These are phyloP conservation scores for Deuterostichococcus epilithicus DNA, from an alignment of 139 green algal species.

Conservation along the genomic window DNA sequence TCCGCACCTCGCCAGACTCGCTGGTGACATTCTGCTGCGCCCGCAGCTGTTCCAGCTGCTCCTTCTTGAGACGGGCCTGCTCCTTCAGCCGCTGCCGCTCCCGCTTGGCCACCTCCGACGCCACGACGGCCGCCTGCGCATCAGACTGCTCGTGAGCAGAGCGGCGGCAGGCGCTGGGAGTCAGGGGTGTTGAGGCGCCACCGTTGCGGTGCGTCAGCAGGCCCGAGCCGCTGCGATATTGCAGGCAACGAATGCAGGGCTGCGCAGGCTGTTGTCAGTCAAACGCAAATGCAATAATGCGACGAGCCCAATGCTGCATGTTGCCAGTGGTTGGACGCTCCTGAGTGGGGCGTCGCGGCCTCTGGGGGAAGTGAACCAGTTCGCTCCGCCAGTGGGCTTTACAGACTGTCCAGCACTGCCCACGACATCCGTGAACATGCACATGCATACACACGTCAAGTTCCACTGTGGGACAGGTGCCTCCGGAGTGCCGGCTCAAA, in stretches of 20 bases:
- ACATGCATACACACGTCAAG: not conserved
- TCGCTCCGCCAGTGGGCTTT: not conserved
- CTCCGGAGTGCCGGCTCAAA: too few relatives aligned
- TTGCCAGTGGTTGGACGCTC: too few relatives aligned
- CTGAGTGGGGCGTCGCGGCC: too few relatives aligned
- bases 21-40: conserved; percentile 70
- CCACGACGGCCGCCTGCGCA: conserved; percentile 13
- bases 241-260: not conserved
- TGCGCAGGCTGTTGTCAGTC: not conserved
- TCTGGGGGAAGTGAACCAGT: not conserved
- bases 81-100: conserved; percentile 79
- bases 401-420: not conserved
- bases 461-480: too few relatives aligned
- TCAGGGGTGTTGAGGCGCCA: too few relatives aligned
- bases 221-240: not conserved
- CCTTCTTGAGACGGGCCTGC: conserved; percentile 74
- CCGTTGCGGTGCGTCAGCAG: not conserved
- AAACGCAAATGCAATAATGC: not conserved
- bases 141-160: not conserved
- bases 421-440: not conserved
- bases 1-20: conserved; percentile 55
- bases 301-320: too few relatives aligned
- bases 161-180: not conserved
- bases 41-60: conserved; percentile 78
- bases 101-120: conserved; percentile 28